Evolutionary conservation across 495 filamentous ascomycete genomes (phyloP), one percentile per base, ranked within the genome.

Genomic region (Penicillium maclennaniae): DNA sequence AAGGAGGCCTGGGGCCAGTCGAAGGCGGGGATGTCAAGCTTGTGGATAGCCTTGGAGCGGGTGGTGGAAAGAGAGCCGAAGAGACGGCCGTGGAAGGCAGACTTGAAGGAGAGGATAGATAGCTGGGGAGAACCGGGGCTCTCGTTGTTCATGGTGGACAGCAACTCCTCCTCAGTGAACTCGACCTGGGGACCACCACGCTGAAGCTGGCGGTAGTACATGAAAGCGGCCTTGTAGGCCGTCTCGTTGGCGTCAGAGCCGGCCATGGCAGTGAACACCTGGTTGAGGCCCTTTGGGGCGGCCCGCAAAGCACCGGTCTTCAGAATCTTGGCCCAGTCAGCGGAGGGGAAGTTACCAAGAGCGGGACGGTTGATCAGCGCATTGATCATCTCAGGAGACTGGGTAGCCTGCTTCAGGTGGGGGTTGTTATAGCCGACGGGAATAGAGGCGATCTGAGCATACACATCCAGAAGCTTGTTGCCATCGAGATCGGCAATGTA

Each of bases 171-270:
- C 28, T 83, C 77, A 17, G 89, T 86, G 75, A 97, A 97, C 56
- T 92, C 90, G 26, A 88, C 87, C 43, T 86, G 64, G 51, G 79
- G 69, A 21, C 92, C 92, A 60, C 93, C 93, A 57, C 93, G 88
- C 73, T 96, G 84, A 40, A 85, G 81, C 67, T 91, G 90, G 20
- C 92, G 87, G 55, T 87, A 87, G 83, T 88, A 98, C 86, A 98
- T 98, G 79, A 97, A 97, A 49, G 93, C 93, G 36, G 93, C 93
- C 72, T 98, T 98, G 81, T 92, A 99, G 45, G 95, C 95, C n/a
- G 90, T 91, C 73, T 99, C 95, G 77, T 97, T 97, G 70, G 93
- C 95, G 66, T 98, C 93, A 8, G 91, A 96, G 58, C 93, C 93
- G 47, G 92, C 84, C 83, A 91, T 89, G 59, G 87, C 92, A 21